These are phyloP conservation scores for Pisolithus marmoratus DNA, from an alignment of 768 basidiomycete genomes.

Conservation along the genomic window DNA sequence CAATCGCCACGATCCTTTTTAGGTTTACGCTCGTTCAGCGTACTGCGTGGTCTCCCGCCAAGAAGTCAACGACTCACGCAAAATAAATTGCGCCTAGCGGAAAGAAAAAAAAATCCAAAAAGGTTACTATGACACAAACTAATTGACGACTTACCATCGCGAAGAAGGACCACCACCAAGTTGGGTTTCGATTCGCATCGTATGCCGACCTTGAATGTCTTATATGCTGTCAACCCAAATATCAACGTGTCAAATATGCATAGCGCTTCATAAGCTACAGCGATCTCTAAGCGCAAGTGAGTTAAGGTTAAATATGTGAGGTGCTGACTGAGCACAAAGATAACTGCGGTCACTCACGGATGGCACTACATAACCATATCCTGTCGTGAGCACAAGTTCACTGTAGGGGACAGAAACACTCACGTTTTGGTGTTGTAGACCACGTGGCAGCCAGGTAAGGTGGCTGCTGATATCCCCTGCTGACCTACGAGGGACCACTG, in stretches of 20 bases:
- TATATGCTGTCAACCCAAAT: slow-evolving; percentile 42
- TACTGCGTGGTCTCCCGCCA: slow-evolving; percentile 9
- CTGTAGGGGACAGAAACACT: background rate
- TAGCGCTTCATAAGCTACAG: slow-evolving; percentile 45
- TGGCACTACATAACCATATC: slow-evolving; percentile 1
- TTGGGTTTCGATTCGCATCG: slow-evolving; percentile 25
- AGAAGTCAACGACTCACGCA: slow-evolving; percentile 32
- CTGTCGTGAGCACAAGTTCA: background rate
- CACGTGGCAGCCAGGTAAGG: slow-evolving; percentile 24
- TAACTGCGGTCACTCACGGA: background rate
- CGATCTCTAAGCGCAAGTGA: slow-evolving; percentile 19
- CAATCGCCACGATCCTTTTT: slow-evolving; percentile 45
- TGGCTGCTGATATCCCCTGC: slow-evolving; percentile 19
- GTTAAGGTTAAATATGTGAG: background rate
- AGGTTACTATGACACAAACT: background rate
- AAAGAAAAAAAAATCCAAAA: background rate
- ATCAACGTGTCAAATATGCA: slow-evolving; percentile 44
- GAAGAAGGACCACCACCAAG: slow-evolving; percentile 37
- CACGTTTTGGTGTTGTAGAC: slow-evolving; percentile 2
- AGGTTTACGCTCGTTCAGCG: background rate
- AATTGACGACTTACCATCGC: slow-evolving; percentile 39
- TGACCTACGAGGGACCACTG: slow-evolving; percentile 44
- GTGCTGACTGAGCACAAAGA: background rate
- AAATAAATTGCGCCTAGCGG: slow-evolving; percentile 48
- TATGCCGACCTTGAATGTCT: slow-evolving; percentile 35